A percentile compares a stretch with the other conserved stretches of the same genome.
phyloP scores from a whole-genome alignment of 805 yeast species.

The Torulaspora gathmanii region DNA sequence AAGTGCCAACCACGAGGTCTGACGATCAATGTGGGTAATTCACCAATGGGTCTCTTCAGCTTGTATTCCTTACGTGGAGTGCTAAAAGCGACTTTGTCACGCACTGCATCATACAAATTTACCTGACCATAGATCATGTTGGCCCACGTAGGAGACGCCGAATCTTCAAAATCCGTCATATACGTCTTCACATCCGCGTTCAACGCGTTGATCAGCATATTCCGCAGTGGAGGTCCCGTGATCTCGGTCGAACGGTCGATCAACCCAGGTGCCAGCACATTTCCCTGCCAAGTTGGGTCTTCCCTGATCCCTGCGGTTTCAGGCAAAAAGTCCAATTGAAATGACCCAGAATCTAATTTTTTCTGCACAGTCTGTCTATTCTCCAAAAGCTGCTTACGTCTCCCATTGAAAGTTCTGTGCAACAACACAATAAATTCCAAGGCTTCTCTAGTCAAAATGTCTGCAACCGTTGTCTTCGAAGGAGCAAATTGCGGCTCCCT shows the following conservation, averaged over 20 bases:
- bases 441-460: constrained; percentile 42
- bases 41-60: constrained; percentile 43
- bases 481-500: constrained; percentile 31
- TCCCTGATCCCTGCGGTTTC: constrained; percentile 68
- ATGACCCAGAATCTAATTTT: constrained; percentile 54
- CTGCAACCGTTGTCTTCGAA: constrained; percentile 39
- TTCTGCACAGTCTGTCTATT: constrained; percentile 60
- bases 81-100: constrained; percentile 57
- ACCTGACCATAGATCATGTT: constrained; percentile 79
- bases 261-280: constrained; percentile 65
- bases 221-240: constrained; percentile 82
- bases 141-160: constrained; percentile 79
- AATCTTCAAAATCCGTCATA: constrained; percentile 84
- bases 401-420: constrained; percentile 66
- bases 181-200: constrained; percentile 75
- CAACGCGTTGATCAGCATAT: constrained; percentile 78
- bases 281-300: constrained; percentile 73
- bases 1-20: constrained; percentile 90
- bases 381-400: constrained; percentile 53
- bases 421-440: constrained; percentile 65
- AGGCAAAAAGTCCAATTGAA: constrained; percentile 54
- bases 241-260: constrained; percentile 74
- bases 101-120: constrained; percentile 68
- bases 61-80: constrained; percentile 43
- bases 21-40: constrained; percentile 67